Conservation (phyloP, 441 rosid genomes). For the Syzygium syzygioides region DNA sequence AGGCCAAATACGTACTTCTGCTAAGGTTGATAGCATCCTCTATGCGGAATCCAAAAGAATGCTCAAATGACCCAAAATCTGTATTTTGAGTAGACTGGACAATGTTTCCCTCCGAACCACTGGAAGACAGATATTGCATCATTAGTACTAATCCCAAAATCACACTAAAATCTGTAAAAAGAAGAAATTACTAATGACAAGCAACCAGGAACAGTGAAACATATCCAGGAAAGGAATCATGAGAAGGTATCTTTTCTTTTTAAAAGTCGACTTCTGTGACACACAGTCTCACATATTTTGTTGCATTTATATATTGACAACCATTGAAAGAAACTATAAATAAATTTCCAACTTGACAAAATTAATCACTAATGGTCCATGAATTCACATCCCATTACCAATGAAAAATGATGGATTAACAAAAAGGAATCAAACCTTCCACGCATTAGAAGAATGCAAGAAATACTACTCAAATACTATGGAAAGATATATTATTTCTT, state of each 20-base stretch:
- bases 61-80: slow-evolving; percentile 41
- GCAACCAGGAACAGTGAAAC: neutral
- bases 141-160: neutral
- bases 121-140: slow-evolving; percentile 22
- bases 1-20: slow-evolving; percentile 32
- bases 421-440: neutral
- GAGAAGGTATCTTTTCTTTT: neutral
- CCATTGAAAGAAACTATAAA: neutral
- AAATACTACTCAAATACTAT: neutral
- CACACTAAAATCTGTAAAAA: neutral
- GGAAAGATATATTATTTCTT: neutral
- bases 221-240: neutral
- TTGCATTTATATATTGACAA: neutral
- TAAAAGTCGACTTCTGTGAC: neutral
- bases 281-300: neutral
- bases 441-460: neutral
- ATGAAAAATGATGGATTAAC: neutral
- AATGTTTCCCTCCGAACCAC: slow-evolving; percentile 39
- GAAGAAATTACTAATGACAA: slow-evolving; percentile 1
- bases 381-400: neutral
- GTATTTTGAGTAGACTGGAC: slow-evolving; percentile 32
- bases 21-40: slow-evolving; percentile 49
- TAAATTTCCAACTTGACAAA: neutral
- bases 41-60: slow-evolving; percentile 43
- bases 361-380: neutral